These are phyloP conservation scores for Gliomastix tumulicola DNA, from an alignment of 2,329 filamentous ascomycete genomes.

Conservation along the genomic window DNA sequence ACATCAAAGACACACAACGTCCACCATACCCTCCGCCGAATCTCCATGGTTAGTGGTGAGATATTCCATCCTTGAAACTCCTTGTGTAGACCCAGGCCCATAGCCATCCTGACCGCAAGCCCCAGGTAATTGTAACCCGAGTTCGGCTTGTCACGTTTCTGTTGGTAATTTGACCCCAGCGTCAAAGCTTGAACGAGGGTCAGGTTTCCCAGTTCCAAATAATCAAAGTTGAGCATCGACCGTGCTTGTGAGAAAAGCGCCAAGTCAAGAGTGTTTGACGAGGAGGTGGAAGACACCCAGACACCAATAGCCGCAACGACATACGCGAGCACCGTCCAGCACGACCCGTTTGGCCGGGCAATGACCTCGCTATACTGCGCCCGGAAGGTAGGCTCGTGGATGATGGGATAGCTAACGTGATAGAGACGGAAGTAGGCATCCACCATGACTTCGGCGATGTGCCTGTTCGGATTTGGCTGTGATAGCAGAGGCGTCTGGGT, in stretches of 20 bases:
- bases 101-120: slow-evolving; percentile 39
- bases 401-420: slow-evolving; percentile 35
- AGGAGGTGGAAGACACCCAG: slow-evolving; percentile 17
- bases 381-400: slow-evolving; percentile 38
- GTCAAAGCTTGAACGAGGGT: slow-evolving; percentile 36
- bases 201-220: slow-evolving; percentile 36
- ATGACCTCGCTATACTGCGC: slow-evolving; percentile 24
- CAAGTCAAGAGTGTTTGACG: slow-evolving; percentile 12
- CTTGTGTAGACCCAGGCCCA: slow-evolving; percentile 42
- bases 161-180: slow-evolving; percentile 39
- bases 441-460: slow-evolving; percentile 23
- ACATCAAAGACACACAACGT: slow-evolving; percentile 34
- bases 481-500: slow-evolving; percentile 1
- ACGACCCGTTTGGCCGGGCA: slow-evolving; percentile 18
- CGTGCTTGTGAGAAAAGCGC: slow-evolving; percentile 19
- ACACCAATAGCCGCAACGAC: slow-evolving; percentile 28
- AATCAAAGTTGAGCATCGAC: slow-evolving; percentile 28
- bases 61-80: slow-evolving; percentile 26
- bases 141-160: slow-evolving; percentile 43
- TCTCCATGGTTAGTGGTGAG: slow-evolving; percentile 23
- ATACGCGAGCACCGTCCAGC: slow-evolving; percentile 20
- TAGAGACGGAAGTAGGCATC: slow-evolving; percentile 35
- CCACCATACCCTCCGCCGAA: slow-evolving; percentile 28
- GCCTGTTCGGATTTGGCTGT: slow-evolving; percentile 23
- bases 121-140: slow-evolving; percentile 46